Percentiles rank a stretch among this genome's conserved stretches.
Conservation (phyloP, 345 rosid genomes). For the Capsella bursapastoris region DNA sequence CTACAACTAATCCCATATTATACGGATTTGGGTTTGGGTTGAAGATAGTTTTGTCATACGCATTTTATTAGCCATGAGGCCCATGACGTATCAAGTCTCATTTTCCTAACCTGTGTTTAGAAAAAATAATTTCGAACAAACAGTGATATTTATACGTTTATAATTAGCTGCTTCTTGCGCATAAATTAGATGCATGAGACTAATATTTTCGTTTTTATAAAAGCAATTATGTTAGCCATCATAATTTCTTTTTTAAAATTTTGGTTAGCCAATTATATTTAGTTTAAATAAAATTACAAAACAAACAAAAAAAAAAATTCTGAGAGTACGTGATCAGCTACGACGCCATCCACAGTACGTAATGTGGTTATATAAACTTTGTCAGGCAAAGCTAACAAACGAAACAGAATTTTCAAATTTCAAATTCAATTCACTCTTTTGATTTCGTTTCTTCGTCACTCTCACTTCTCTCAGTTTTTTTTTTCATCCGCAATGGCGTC, state of each 20-base stretch:
- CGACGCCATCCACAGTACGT: not conserved
- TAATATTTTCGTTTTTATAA: too few species aligned
- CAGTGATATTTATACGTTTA: too few species aligned
- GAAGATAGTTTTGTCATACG: not conserved
- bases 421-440: slow-evolving; percentile 9
- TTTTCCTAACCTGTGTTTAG: too few species aligned
- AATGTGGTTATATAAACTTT: slow-evolving; percentile 3
- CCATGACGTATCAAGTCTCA: not conserved
- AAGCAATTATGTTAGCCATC: too few species aligned
- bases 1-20: not conserved
- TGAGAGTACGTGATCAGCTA: slow-evolving; percentile 22
- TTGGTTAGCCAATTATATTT: not conserved
- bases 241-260: too few species aligned
- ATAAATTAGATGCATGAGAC: too few species aligned
- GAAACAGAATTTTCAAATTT: slow-evolving; percentile 32
- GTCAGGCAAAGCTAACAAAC: slow-evolving; percentile 10
- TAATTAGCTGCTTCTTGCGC: too few species aligned
- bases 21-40: not conserved
- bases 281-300: too few species aligned
- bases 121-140: too few species aligned
- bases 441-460: slow-evolving; percentile 28
- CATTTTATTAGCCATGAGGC: not conserved
- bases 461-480: not conserved
- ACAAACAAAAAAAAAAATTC: not conserved
- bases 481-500: slow-evolving; percentile 38